phyloP scores from a whole-genome alignment of 2,329 filamentous ascomycete species.

The Fusarium sp. region DNA sequence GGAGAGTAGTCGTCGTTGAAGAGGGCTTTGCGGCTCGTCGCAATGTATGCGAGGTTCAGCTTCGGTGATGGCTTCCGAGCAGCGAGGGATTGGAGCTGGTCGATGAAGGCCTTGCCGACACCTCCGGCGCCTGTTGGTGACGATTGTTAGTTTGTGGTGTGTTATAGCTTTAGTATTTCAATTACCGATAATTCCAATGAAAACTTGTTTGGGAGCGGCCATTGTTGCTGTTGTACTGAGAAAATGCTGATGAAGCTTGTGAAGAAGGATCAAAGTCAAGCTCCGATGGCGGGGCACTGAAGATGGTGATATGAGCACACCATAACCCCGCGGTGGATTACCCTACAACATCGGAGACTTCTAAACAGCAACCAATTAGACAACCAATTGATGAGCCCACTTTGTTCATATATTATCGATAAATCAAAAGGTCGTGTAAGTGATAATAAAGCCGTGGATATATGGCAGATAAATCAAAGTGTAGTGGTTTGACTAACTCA shows the following conservation, averaged over 20 bases:
- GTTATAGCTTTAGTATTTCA: not conserved
- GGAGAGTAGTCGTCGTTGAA: slow-evolving; percentile 77
- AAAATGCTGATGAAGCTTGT: slow-evolving; percentile 31
- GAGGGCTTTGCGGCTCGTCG: slow-evolving; percentile 84
- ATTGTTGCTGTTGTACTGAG: slow-evolving; percentile 45
- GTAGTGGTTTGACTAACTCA: not conserved
- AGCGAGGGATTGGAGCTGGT: slow-evolving; percentile 76
- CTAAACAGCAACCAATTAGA: slow-evolving; percentile 23
- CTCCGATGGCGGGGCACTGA: slow-evolving; percentile 50
- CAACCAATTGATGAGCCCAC: slow-evolving; percentile 17
- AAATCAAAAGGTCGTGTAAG: not conserved
- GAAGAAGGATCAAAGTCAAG: slow-evolving; percentile 41
- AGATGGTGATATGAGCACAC: slow-evolving; percentile 30
- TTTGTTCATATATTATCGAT: not conserved
- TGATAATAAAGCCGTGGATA: not conserved
- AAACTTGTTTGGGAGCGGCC: slow-evolving; percentile 58
- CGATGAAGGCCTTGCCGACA: slow-evolving; percentile 90
- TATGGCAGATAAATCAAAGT: not conserved
- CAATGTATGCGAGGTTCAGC: slow-evolving; percentile 83
- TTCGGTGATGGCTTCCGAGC: slow-evolving; percentile 73
- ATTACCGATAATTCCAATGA: slow-evolving; percentile 63
- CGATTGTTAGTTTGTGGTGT: slow-evolving; percentile 17
- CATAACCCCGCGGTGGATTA: slow-evolving; percentile 42
- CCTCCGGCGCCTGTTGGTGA: slow-evolving; percentile 78
- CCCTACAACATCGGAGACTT: slow-evolving; percentile 32